These are phyloP conservation scores for Sordariomycetes sp. DNA, from an alignment of 2,329 filamentous ascomycete species.

Conservation along the genomic window DNA sequence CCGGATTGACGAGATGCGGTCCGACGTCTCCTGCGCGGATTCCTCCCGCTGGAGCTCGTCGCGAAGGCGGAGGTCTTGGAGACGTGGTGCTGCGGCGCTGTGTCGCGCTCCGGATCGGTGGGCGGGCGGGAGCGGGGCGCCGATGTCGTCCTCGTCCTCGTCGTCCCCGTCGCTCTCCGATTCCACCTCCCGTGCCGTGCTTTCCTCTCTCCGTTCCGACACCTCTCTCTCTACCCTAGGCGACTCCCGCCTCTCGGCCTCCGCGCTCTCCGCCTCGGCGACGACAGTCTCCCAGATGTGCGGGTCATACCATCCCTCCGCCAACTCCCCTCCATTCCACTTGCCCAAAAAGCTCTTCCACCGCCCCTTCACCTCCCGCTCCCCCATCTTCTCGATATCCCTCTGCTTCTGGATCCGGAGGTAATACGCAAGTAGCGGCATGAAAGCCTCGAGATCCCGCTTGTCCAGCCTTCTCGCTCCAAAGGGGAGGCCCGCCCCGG, in stretches of 20 bases:
- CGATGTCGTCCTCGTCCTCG: constrained; percentile 5
- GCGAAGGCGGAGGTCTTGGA: constrained; percentile 58
- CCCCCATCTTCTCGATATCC: constrained; percentile 52
- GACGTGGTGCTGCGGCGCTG: constrained; percentile 54
- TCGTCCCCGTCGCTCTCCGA: neutral
- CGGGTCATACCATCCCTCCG: constrained; percentile 89
- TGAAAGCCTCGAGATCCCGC: constrained; percentile 51
- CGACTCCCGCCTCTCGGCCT: constrained; percentile 7
- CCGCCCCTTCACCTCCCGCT: constrained; percentile 64
- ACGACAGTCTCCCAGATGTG: constrained; percentile 35
- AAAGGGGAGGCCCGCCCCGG: constrained; percentile 40
- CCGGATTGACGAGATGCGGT: constrained; percentile 37
- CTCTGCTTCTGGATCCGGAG: constrained; percentile 78
- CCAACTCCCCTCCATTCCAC: constrained; percentile 84
- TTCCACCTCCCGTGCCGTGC: neutral
- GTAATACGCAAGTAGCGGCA: constrained; percentile 68
- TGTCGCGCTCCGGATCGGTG: constrained; percentile 12
- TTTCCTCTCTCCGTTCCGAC: constrained; percentile 1
- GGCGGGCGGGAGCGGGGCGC: constrained; percentile 11
- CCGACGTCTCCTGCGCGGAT: constrained; percentile 28
- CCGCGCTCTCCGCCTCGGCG: constrained; percentile 6
- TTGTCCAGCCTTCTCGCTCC: constrained; percentile 53
- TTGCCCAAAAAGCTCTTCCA: constrained; percentile 90
- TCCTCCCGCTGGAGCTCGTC: constrained; percentile 37
- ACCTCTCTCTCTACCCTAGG: neutral